Conservation (phyloP, 2,329 filamentous ascomycete species). For the Scedosporium apiospermum region DNA sequence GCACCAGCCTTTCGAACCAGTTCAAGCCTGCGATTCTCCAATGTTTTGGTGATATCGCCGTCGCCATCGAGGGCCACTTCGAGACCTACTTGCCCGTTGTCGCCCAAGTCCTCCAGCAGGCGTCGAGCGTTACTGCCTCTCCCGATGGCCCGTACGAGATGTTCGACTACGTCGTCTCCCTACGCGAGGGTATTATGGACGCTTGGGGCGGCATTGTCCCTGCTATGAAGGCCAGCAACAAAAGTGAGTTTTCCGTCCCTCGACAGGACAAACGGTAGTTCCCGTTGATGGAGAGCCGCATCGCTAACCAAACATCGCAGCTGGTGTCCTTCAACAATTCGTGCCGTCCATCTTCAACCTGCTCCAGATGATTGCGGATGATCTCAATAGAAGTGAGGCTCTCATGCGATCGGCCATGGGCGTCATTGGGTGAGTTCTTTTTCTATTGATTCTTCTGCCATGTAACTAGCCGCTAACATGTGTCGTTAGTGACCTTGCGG, state of each 20-base stretch:
- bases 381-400: conserved; percentile 82
- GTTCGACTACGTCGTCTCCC: conserved; percentile 89
- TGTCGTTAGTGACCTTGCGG: conserved; percentile 71
- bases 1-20: conserved; percentile 79
- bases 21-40: conserved; percentile 98
- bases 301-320: conserved; percentile 27
- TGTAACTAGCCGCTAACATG: conserved; percentile 23
- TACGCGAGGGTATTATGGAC: conserved; percentile 97
- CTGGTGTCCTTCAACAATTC: conserved; percentile 63
- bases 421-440: conserved; percentile 71
- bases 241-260: conserved; percentile 45
- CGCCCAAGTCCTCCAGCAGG: conserved; percentile 88
- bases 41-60: conserved; percentile 95
- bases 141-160: conserved; percentile 85
- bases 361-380: conserved; percentile 68
- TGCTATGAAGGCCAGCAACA: conserved; percentile 76
- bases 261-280: conserved; percentile 16
- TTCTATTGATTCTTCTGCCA: conserved; percentile 6
- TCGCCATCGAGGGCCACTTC: conserved; percentile 84
- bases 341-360: conserved; percentile 81
- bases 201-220: conserved; percentile 96
- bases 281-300: background rate
- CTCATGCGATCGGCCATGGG: conserved; percentile 93
- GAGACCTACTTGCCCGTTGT: conserved; percentile 90
- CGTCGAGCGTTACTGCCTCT: conserved; percentile 69